These are phyloP conservation scores for Ogataea pilisensis DNA, from an alignment of 805 yeast genomes.

Conservation along the genomic window DNA sequence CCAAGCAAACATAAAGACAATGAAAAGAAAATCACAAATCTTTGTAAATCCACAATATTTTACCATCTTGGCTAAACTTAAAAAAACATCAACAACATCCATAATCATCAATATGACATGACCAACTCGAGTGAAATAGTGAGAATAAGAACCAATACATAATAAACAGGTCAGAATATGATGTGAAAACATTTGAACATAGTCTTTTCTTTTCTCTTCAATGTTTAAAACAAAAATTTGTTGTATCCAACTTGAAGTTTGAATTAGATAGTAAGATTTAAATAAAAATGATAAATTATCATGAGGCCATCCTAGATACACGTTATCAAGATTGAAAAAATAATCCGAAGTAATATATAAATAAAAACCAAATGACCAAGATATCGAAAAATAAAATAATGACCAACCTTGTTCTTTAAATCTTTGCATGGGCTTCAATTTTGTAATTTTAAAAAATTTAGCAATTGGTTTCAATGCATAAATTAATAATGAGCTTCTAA, in stretches of 20 bases:
- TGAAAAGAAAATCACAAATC: conserved; percentile 66
- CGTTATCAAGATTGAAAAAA: conserved; percentile 49
- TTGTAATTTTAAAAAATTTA: conserved; percentile 37
- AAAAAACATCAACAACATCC: conserved; percentile 77
- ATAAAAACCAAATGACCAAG: conserved; percentile 54
- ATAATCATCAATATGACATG: conserved; percentile 71
- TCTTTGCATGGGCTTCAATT: conserved; percentile 52
- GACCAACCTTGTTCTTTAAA: conserved; percentile 90
- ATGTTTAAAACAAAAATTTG: conserved; percentile 73
- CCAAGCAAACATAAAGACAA: conserved; percentile 67
- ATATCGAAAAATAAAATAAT: conserved; percentile 50
- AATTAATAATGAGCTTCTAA: conserved; percentile 60
- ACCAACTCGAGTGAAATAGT: conserved; percentile 73
- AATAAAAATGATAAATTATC: conserved; percentile 45
- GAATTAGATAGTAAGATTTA: conserved; percentile 68
- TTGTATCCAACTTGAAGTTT: conserved; percentile 76
- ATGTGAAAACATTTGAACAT: conserved; percentile 81
- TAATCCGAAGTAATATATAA: conserved; percentile 58
- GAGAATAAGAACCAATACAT: conserved; percentile 66
- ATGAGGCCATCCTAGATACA: conserved; percentile 76
- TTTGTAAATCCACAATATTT: conserved; percentile 62
- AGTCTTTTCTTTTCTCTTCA: conserved; percentile 79
- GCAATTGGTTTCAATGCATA: conserved; percentile 58
- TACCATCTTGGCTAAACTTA: conserved; percentile 71
- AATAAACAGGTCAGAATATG: conserved; percentile 76